phyloP scores from a whole-genome alignment of 352 stramenopile genomes.

The Hyphochytrium catenoides region DNA sequence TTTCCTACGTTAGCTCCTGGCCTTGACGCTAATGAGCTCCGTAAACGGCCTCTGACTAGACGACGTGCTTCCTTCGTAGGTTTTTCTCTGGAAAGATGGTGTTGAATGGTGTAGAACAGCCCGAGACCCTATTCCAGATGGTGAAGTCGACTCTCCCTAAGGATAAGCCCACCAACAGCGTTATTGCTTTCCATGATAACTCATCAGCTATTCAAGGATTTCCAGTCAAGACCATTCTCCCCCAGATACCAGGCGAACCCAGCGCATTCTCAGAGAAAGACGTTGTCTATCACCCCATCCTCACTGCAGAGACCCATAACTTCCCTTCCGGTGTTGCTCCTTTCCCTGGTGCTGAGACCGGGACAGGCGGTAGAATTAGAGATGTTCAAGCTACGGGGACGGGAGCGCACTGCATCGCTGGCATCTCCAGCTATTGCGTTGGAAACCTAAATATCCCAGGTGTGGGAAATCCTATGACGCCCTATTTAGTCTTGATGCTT shows the following conservation, averaged over 20 bases:
- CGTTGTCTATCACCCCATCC: slow-evolving; percentile 75
- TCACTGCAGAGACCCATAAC: slow-evolving; percentile 99
- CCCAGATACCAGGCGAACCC: slow-evolving; percentile 28
- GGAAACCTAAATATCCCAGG: slow-evolving; percentile 65
- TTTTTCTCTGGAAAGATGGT: slow-evolving; percentile 98
- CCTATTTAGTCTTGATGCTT: not conserved
- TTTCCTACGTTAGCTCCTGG: too few species aligned
- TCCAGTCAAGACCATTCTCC: slow-evolving; percentile 54
- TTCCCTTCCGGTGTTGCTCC: slow-evolving; percentile 88
- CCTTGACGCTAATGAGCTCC: too few species aligned
- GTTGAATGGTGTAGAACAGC: slow-evolving; percentile 85
- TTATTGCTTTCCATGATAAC: slow-evolving; percentile 99
- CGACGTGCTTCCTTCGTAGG: too few species aligned
- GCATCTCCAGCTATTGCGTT: slow-evolving; percentile 69
- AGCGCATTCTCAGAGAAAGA: slow-evolving; percentile 30
- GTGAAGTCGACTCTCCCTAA: slow-evolving; percentile 90
- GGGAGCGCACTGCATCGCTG: slow-evolving; percentile 81
- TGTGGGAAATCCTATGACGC: too few species aligned
- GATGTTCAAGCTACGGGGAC: slow-evolving; percentile 95
- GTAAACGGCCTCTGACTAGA: too few species aligned
- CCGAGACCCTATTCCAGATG: slow-evolving; percentile 94
- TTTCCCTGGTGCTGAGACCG: slow-evolving; percentile 87
- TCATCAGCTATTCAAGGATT: slow-evolving; percentile 88
- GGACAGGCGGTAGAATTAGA: slow-evolving; percentile 88
- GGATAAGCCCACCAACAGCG: slow-evolving; percentile 65